Evolutionary conservation across 768 basidiomycete species (phyloP).

Genomic region (Mycena rosella): DNA sequence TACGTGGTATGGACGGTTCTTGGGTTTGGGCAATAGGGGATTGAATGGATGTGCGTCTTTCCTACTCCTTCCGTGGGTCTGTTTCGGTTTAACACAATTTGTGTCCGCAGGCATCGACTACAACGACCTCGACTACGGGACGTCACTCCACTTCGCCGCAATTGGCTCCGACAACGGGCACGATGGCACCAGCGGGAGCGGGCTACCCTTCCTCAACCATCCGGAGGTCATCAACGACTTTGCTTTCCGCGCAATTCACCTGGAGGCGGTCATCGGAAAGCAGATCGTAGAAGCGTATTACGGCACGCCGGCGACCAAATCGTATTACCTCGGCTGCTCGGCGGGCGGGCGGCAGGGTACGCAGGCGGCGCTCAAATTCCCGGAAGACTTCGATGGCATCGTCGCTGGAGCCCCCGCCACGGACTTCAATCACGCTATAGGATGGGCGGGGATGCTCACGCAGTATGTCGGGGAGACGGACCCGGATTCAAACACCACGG

Average conservation of each 20-base stretch:
- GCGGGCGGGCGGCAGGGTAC: slow-evolving; percentile 11
- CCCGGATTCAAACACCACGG: background rate
- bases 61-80: background rate
- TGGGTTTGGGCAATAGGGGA: slow-evolving; percentile 33
- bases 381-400: no score
- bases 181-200: no score
- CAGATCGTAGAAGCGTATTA: no score
- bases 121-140: slow-evolving; percentile 16
- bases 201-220: no score
- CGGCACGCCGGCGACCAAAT: slow-evolving; percentile 18
- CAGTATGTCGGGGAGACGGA: slow-evolving; percentile 7
- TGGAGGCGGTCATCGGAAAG: no score
- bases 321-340: slow-evolving; percentile 37
- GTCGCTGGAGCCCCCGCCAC: slow-evolving; percentile 40
- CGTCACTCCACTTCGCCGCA: slow-evolving; percentile 36
- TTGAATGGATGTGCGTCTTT: slow-evolving; percentile 29
- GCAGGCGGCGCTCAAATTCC: slow-evolving; percentile 21
- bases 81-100: background rate
- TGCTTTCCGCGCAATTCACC: no score
- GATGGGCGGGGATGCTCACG: slow-evolving; percentile 14
- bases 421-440: slow-evolving; percentile 8
- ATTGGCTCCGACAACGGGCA: slow-evolving; percentile 40
- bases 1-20: slow-evolving; percentile 26
- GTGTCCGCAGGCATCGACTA: slow-evolving; percentile 21
- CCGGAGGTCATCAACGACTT: no score